phyloP scores from a whole-genome alignment of 257 asterid species.

The Scutellaria minor region DNA sequence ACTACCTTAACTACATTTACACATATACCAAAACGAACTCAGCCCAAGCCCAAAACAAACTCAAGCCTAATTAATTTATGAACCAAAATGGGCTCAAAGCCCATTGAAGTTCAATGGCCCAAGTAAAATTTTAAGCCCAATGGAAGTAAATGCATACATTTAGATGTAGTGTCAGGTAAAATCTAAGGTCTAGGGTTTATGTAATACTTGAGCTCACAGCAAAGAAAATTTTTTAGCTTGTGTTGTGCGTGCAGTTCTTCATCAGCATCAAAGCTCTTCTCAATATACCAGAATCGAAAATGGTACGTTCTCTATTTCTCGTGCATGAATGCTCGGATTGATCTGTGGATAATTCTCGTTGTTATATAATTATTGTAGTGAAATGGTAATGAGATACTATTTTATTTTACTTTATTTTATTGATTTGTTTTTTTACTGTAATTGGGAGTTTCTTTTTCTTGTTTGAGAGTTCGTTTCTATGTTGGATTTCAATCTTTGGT shows the following conservation, averaged over 20 bases:
- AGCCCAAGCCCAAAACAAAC: background rate
- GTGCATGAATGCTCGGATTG: background rate
- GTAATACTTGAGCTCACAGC: background rate
- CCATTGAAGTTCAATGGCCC: background rate
- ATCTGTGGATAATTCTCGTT: slow-evolving; percentile 2
- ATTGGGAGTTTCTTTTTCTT: background rate
- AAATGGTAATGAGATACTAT: background rate
- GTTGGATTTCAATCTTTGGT: background rate
- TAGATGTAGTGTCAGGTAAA: background rate
- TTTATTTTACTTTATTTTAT: background rate
- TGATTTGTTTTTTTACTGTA: background rate
- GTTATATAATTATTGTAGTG: slow-evolving; percentile 11
- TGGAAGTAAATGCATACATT: background rate
- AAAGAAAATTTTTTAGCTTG: background rate
- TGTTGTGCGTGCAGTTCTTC: background rate
- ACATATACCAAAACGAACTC: too few species aligned
- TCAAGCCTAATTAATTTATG: background rate
- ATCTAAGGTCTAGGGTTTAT: slow-evolving; percentile 24
- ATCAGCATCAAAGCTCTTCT: slow-evolving; percentile 4
- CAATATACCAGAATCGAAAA: slow-evolving; percentile 5
- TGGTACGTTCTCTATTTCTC: slow-evolving; percentile 9
- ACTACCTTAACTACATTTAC: too few species aligned
- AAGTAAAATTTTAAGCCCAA: background rate
- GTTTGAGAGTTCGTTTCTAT: background rate
- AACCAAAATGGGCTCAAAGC: background rate